Evolutionary conservation across 2,329 filamentous ascomycete genomes (phyloP).

Genomic region (Exserohilum rostratum): DNA sequence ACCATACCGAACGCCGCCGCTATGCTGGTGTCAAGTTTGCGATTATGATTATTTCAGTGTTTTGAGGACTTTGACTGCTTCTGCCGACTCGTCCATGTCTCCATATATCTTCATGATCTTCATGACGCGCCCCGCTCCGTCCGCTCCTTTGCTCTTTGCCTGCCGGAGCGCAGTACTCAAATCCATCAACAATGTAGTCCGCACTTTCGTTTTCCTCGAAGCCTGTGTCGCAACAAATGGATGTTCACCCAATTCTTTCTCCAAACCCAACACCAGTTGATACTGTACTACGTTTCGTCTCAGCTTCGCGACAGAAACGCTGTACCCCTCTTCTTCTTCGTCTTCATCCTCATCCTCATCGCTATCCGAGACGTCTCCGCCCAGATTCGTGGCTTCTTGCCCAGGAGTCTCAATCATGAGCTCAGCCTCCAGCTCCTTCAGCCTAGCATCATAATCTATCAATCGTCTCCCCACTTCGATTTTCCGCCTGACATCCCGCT

Average conservation of each 20-base stretch:
- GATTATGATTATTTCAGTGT: conserved; percentile 28
- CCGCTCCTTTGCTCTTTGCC: conserved; percentile 52
- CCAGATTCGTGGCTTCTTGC: conserved; percentile 20
- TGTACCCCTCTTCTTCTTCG: conserved; percentile 34
- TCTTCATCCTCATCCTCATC: conserved; percentile 44
- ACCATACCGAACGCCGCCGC: conserved; percentile 54
- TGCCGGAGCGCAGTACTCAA: conserved; percentile 68
- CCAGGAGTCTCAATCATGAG: conserved; percentile 59
- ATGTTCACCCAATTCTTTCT: conserved; percentile 62
- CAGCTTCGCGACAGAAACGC: conserved; percentile 52
- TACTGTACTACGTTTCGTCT: conserved; percentile 65
- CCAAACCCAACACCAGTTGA: conserved; percentile 60
- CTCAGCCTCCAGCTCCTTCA: conserved; percentile 67
- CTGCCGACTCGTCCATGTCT: conserved; percentile 64
- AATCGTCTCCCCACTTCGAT: conserved; percentile 68
- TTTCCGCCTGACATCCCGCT: conserved; percentile 69
- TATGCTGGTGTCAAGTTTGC: conserved; percentile 45
- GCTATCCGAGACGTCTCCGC: conserved; percentile 21
- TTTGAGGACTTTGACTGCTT: conserved; percentile 64
- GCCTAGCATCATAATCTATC: conserved; percentile 69
- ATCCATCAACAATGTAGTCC: conserved; percentile 69
- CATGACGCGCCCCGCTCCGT: conserved; percentile 54
- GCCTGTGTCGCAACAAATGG: conserved; percentile 67
- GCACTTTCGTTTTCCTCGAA: conserved; percentile 61
- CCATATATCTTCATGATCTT: conserved; percentile 66